These are phyloP conservation scores for Apiotrichum veenhuisii DNA, from an alignment of 1,284 basidiomycete species.

Conservation along the genomic window DNA sequence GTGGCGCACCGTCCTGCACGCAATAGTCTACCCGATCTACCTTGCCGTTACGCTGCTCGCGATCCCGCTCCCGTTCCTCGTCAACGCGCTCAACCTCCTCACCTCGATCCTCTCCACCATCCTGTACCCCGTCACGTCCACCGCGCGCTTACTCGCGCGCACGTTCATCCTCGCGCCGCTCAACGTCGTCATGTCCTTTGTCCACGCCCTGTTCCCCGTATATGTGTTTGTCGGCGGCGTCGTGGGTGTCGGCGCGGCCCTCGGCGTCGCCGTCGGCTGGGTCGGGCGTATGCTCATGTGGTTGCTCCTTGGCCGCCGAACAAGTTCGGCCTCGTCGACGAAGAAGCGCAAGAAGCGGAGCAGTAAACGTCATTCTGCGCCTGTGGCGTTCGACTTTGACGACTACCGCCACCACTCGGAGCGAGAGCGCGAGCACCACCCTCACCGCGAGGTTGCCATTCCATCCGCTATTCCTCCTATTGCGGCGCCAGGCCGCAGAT, in stretches of 20 bases:
- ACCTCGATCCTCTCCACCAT: slow-evolving; percentile 23
- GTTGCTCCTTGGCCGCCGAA: slow-evolving; percentile 7
- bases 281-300: slow-evolving; percentile 26
- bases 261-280: slow-evolving; percentile 39
- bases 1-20: slow-evolving; percentile 24
- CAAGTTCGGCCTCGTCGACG: background rate
- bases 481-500: slow-evolving; percentile 15
- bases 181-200: slow-evolving; percentile 18
- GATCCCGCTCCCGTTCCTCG: slow-evolving; percentile 34
- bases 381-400: background rate
- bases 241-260: slow-evolving; percentile 33
- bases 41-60: slow-evolving; percentile 32
- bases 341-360: slow-evolving; percentile 1
- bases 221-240: slow-evolving; percentile 42
- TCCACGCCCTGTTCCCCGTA: slow-evolving; percentile 38
- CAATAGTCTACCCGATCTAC: slow-evolving; percentile 39
- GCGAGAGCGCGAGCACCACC: background rate
- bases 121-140: slow-evolving; percentile 37
- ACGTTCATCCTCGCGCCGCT: slow-evolving; percentile 36
- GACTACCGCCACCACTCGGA: background rate
- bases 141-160: slow-evolving; percentile 21
- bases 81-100: slow-evolving; percentile 29
- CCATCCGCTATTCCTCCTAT: background rate
- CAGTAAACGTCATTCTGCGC: background rate
- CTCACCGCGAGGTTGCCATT: background rate